These are phyloP conservation scores for Amaranthus tricolor DNA, from an alignment of 179 eudicot genomes.

Conservation along the genomic window DNA sequence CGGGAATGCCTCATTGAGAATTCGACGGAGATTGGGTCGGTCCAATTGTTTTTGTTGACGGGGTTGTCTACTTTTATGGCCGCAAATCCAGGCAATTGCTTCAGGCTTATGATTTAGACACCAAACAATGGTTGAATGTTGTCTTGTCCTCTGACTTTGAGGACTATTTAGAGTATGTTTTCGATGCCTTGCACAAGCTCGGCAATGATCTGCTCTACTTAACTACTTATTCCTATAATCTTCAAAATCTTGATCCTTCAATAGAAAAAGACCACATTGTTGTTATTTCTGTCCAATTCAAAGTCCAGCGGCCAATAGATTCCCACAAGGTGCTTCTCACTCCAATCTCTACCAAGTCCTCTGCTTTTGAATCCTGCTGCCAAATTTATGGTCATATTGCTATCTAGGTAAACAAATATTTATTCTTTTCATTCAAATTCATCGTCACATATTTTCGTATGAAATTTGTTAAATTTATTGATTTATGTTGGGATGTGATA, in stretches of 20 bases:
- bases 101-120: neutral
- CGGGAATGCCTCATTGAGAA: too few relatives aligned
- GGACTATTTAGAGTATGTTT: neutral
- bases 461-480: too few relatives aligned
- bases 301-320: neutral
- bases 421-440: neutral
- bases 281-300: neutral
- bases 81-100: neutral
- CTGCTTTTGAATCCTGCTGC: neutral
- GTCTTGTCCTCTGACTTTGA: neutral
- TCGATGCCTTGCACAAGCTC: neutral
- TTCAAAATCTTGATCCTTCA: neutral
- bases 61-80: neutral
- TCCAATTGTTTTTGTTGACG: neutral
- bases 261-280: neutral
- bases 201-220: neutral
- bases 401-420: neutral
- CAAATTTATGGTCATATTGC: conserved; percentile 3
- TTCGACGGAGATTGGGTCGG: too few relatives aligned
- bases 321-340: neutral
- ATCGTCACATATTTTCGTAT: too few relatives aligned
- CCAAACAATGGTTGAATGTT: conserved; percentile 4
- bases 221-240: neutral
- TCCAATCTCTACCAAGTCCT: neutral
- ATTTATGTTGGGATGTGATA: too few relatives aligned